These are phyloP conservation scores for Penicillium oxalicum DNA, from an alignment of 2,329 filamentous ascomycete species.

Conservation along the genomic window DNA sequence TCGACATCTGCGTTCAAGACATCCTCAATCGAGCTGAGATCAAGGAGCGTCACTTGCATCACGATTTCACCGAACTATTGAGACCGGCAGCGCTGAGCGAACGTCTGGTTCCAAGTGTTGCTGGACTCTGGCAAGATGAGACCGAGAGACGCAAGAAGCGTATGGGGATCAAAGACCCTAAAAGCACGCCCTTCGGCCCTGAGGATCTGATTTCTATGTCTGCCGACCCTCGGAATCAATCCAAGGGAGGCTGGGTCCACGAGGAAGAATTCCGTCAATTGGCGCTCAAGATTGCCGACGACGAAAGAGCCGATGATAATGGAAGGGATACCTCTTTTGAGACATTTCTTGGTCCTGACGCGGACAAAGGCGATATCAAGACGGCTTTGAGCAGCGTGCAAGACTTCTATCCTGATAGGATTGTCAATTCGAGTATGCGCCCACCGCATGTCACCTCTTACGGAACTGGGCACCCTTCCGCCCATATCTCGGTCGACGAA, in stretches of 20 bases:
- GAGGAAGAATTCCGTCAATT: constrained; percentile 73
- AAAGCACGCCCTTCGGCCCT: constrained; percentile 69
- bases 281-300: constrained; percentile 55
- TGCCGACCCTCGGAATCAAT: constrained; percentile 66
- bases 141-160: constrained; percentile 68
- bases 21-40: constrained; percentile 78
- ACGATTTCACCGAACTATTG: constrained; percentile 73
- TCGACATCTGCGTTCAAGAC: constrained; percentile 82
- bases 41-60: constrained; percentile 70
- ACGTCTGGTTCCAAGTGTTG: constrained; percentile 91
- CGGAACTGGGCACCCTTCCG: constrained; percentile 8
- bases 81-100: constrained; percentile 59
- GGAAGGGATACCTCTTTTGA: constrained; percentile 53
- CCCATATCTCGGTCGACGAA: constrained; percentile 58
- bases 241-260: constrained; percentile 82
- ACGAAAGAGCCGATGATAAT: constrained; percentile 54
- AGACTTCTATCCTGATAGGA: constrained; percentile 70
- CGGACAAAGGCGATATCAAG: constrained; percentile 57
- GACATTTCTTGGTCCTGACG: constrained; percentile 53
- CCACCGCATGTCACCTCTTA: constrained; percentile 3
- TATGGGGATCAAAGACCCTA: constrained; percentile 59
- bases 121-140: constrained; percentile 86
- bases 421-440: constrained; percentile 34
- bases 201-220: constrained; percentile 87
- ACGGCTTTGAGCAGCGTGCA: constrained; percentile 78